Evolutionary conservation across 176 grass and related monocot genomes (phyloP), one percentile per base, ranked within the genome.

Genomic region (Echinochloa phyllopogon): DNA sequence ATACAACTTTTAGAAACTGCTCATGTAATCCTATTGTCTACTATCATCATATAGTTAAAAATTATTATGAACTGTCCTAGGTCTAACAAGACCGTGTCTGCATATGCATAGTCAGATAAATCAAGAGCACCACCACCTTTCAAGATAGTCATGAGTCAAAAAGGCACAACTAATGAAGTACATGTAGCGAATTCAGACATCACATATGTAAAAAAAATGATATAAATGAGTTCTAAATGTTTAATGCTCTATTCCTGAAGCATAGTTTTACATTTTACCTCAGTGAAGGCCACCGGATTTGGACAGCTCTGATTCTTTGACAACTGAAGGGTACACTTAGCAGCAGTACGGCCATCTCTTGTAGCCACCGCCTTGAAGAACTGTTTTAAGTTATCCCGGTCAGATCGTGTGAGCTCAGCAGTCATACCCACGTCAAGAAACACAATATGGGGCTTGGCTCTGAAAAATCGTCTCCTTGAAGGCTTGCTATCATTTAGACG

Each of bases 351-450:
- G 20, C 96, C 96, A 92, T 98, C 91, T 84, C 96, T 86, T 70
- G 91, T 81, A 60, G 93, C 91, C 53, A 98, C 96, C 1, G 96
- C 91, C 88, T 94, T 98, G 69, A 98, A 95, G 80, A 98, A 98
- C 36, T 93, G 87, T 63, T 85, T 88, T 59, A 98, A 84, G 81
- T 98, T 98, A 71, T 88, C 78, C 76, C 96, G 91, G 37, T 98
- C 96, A 70, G 29, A 82, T 88, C 85, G 59, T 58, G 93, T 88
- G 53, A 98, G 96, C 86, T 98, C 96, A 61, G 93, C 96, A 72
- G 91, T 98, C 91, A 98, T 95, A 57, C 96, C 96, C 50, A 98
- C 96, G 18, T 98, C 96, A 74, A 98, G 91, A 87, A 95, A 98
- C 67, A 98, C 91, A 56, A 98, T 51, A 73, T 98, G 93, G 36